Conservation (phyloP, 345 rosid species). For the Populus alba region DNA sequence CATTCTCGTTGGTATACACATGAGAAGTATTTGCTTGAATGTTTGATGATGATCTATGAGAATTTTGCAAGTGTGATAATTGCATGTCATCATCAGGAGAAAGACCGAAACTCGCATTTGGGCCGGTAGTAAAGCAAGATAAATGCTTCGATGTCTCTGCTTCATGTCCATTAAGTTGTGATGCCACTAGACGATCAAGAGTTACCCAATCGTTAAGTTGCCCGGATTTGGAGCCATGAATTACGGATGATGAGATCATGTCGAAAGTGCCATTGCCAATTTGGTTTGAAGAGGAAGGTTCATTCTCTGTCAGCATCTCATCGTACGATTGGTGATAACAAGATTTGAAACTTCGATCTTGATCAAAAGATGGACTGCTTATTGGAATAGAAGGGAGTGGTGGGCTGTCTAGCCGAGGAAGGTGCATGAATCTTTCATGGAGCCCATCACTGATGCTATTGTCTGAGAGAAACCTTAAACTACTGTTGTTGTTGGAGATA, state of each 20-base stretch:
- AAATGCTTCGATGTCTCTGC: conserved; percentile 42
- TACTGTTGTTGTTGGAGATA: conserved; percentile 10
- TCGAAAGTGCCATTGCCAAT: conserved; percentile 13
- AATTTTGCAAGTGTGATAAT: conserved; percentile 36
- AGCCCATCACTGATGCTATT: conserved; percentile 25
- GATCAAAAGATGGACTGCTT: conserved; percentile 14
- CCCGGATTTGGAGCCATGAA: conserved; percentile 15
- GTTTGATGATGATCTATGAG: conserved; percentile 26
- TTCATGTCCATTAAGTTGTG: conserved; percentile 69
- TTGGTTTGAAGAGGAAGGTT: conserved; percentile 31
- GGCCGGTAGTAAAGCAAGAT: conserved; percentile 39
- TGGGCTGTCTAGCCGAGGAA: conserved; percentile 70
- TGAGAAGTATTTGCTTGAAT: conserved; percentile 20
- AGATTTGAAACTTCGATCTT: conserved; percentile 21
- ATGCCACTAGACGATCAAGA: conserved; percentile 83
- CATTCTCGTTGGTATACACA: conserved; percentile 35
- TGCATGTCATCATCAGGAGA: conserved; percentile 37
- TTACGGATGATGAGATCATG: background rate
- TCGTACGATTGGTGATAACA: conserved; percentile 30
- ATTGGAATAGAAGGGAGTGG: conserved; percentile 28
- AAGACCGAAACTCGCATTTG: conserved; percentile 37
- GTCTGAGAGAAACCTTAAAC: conserved; percentile 24
- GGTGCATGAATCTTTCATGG: conserved; percentile 58
- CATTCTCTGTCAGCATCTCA: conserved; percentile 36
- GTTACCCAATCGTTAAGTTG: conserved; percentile 64